Percentiles rank a stretch among this genome's conserved stretches.
phyloP scores from a whole-genome alignment of 345 rosid species.

The Pelargonium nanum region DNA sequence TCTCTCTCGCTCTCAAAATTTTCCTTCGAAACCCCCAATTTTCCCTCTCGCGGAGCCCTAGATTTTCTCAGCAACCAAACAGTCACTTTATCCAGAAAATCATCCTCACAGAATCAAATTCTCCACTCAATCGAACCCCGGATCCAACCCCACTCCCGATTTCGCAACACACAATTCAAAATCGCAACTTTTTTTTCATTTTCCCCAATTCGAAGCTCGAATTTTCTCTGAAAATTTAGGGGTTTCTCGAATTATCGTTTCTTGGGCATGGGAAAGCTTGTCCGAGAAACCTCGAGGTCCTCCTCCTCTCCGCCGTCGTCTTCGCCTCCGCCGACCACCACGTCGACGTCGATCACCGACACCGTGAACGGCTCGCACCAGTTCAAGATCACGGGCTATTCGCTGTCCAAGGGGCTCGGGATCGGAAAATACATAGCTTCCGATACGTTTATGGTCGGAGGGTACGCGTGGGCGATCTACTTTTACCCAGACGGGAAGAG shows the following conservation, averaged over 20 bases:
- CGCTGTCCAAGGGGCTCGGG: slow-evolving; percentile 34
- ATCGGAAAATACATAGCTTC: slow-evolving; percentile 25
- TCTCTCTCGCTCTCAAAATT: slow-evolving; percentile 1
- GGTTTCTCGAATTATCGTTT: neutral
- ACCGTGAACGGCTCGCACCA: slow-evolving; percentile 31
- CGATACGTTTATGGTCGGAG: slow-evolving; percentile 30
- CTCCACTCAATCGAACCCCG: neutral
- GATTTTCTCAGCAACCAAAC: slow-evolving; percentile 16
- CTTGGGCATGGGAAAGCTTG: slow-evolving; percentile 33
- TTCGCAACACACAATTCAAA: no score
- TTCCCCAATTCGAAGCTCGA: neutral
- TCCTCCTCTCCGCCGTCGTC: slow-evolving; percentile 8
- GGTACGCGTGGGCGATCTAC: slow-evolving; percentile 35
- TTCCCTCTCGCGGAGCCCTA: slow-evolving; percentile 9
- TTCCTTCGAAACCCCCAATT: neutral
- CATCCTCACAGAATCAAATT: neutral
- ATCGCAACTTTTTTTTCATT: neutral
- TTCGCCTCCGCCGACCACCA: slow-evolving; percentile 3
- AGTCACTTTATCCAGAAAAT: slow-evolving; percentile 5
- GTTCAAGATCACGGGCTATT: slow-evolving; percentile 27
- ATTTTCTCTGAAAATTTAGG: neutral
- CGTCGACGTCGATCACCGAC: slow-evolving; percentile 24
- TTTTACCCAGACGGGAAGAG: slow-evolving; percentile 38
- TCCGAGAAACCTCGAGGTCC: slow-evolving; percentile 21
- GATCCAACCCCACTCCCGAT: neutral